Evolutionary conservation across 441 rosid species (phyloP).

Genomic region (Aquilaria agallochum): DNA sequence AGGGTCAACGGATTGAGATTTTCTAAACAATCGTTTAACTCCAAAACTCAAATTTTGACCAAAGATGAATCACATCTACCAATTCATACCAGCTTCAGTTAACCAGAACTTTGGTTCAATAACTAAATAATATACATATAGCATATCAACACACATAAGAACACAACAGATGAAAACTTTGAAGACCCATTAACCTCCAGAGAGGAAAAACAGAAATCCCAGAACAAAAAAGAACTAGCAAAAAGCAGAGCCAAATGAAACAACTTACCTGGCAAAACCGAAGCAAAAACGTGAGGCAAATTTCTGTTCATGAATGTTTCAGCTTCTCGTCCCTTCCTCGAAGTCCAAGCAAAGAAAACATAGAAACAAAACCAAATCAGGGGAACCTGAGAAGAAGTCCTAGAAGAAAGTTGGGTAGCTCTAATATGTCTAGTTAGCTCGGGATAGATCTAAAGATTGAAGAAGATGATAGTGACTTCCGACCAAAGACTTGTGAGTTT

Average conservation of each 20-base stretch:
- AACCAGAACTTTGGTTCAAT: background rate
- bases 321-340: constrained; percentile 5
- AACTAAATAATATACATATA: background rate
- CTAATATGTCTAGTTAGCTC: constrained; percentile 22
- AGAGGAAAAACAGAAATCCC: background rate
- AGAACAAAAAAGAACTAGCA: constrained; percentile 3
- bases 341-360: constrained; percentile 16
- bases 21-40: too few species aligned
- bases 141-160: constrained; percentile 18
- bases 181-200: constrained; percentile 1
- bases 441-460: constrained; percentile 37
- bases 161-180: background rate
- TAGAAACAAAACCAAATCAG: constrained; percentile 4
- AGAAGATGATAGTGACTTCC: constrained; percentile 32
- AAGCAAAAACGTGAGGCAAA: constrained; percentile 26
- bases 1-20: too few species aligned
- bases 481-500: constrained; percentile 30
- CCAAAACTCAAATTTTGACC: constrained; percentile 1
- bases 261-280: constrained; percentile 41
- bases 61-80: constrained; percentile 15
- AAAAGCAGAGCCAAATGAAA: constrained; percentile 5
- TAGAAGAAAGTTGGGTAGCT: constrained; percentile 20
- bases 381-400: constrained; percentile 2
- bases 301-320: constrained; percentile 41
- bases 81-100: background rate